Percentiles rank a stretch among this genome's conserved stretches.
These are phyloP conservation scores for Phialophora chinensis DNA, from an alignment of 2,329 filamentous ascomycete species.

Conservation along the genomic window DNA sequence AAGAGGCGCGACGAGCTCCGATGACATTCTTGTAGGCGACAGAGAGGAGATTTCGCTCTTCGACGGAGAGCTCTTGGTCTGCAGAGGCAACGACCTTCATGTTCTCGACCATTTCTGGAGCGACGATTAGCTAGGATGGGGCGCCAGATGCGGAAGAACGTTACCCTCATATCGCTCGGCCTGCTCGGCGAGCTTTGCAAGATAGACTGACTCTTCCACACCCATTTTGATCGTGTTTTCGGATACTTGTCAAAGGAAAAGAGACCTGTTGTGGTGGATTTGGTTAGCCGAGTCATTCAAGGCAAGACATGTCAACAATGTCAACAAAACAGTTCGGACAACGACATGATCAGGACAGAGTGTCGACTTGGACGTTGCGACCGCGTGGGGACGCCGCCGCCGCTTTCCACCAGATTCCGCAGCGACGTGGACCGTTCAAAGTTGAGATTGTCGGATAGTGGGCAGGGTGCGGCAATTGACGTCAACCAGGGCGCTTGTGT, in stretches of 20 bases:
- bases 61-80: conserved; percentile 80
- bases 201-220: conserved; percentile 99
- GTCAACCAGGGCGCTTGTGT: conserved; percentile 30
- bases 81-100: conserved; percentile 98
- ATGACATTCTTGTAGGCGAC: conserved; percentile 99
- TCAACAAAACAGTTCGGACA: conserved; percentile 10
- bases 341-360: background rate
- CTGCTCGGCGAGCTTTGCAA: conserved; percentile 99
- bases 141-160: conserved; percentile 31
- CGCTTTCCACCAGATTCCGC: conserved; percentile 17
- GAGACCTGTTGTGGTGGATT: conserved; percentile 27
- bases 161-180: conserved; percentile 99
- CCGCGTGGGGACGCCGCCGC: background rate
- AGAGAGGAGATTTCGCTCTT: conserved; percentile 96
- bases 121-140: conserved; percentile 36
- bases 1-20: conserved; percentile 92
- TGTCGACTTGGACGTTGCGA: conserved; percentile 1
- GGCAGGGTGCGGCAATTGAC: conserved; percentile 28
- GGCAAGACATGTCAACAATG: conserved; percentile 12
- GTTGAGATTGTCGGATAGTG: conserved; percentile 21
- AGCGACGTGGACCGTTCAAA: conserved; percentile 9
- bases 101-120: conserved; percentile 97
- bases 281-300: conserved; percentile 29
- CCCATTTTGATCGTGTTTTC: conserved; percentile 72
- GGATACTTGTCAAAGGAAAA: conserved; percentile 25